These are phyloP conservation scores for Pythium biforme DNA, from an alignment of 352 stramenopile species.

Conservation along the genomic window DNA sequence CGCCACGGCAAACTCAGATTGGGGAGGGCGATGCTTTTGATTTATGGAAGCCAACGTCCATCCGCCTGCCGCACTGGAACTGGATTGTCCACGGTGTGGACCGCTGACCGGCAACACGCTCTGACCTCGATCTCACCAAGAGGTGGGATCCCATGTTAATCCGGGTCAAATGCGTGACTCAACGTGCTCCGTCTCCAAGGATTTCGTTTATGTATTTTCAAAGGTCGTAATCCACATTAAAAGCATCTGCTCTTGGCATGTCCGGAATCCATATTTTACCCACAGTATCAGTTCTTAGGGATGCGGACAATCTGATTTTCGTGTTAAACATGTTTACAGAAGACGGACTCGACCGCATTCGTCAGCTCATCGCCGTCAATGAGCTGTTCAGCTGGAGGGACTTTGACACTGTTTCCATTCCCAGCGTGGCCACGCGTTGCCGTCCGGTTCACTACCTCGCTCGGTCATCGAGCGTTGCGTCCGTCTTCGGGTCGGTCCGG, in stretches of 20 bases:
- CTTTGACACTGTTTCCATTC: background rate
- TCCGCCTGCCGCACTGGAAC: background rate
- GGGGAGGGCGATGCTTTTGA: background rate
- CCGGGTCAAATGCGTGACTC: too few species aligned
- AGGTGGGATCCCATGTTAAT: background rate
- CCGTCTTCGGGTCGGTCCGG: background rate
- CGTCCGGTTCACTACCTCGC: background rate
- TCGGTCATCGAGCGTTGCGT: slow-evolving; percentile 7
- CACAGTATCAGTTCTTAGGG: background rate
- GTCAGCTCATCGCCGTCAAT: background rate
- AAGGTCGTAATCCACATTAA: background rate
- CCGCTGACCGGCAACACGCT: background rate
- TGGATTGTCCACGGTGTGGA: background rate
- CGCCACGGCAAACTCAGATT: background rate
- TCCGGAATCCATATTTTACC: background rate
- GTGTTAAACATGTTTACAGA: slow-evolving; percentile 1
- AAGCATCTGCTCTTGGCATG: too few species aligned
- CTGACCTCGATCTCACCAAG: background rate
- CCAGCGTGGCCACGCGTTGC: background rate
- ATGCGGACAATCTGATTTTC: background rate
- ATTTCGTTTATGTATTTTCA: background rate
- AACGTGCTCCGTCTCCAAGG: too few species aligned
- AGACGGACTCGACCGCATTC: background rate
- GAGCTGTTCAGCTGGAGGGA: background rate
- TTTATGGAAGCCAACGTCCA: background rate